A percentile compares a stretch with the other conserved stretches of the same genome.
Conservation (phyloP, 352 stramenopile genomes). For the Phytophthora fragariae region DNA sequence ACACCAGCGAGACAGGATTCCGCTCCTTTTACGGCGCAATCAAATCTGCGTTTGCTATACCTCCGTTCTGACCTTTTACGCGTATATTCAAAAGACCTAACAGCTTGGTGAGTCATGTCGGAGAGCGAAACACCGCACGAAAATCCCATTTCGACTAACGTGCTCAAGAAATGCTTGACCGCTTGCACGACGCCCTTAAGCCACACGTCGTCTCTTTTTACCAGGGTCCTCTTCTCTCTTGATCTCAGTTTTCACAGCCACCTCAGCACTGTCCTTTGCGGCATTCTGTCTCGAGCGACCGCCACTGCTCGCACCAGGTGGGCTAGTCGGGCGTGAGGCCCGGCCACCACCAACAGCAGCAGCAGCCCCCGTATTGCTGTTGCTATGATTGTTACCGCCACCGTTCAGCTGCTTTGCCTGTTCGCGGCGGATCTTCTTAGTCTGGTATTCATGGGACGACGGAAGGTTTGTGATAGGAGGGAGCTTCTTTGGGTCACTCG, state of each 20-base stretch:
- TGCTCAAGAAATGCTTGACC: slow-evolving; percentile 8
- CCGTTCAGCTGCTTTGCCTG: slow-evolving; percentile 77
- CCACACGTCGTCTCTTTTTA: slow-evolving; percentile 71
- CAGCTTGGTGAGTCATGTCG: not conserved
- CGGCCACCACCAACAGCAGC: slow-evolving; percentile 21
- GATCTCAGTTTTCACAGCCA: slow-evolving; percentile 40
- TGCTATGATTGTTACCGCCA: slow-evolving; percentile 45
- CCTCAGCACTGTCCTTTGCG: slow-evolving; percentile 28
- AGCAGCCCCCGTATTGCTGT: slow-evolving; percentile 39
- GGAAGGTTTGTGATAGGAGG: slow-evolving; percentile 78
- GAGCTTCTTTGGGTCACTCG: slow-evolving; percentile 67
- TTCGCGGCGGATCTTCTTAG: slow-evolving; percentile 90
- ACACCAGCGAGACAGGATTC: slow-evolving; percentile 14
- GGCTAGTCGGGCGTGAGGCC: slow-evolving; percentile 30
- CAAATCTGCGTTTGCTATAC: slow-evolving; percentile 19
- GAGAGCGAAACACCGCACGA: not conserved
- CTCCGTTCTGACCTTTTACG: slow-evolving; percentile 18
- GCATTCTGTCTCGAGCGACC: slow-evolving; percentile 26
- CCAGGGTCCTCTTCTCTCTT: slow-evolving; percentile 42
- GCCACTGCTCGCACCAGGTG: slow-evolving; percentile 27
- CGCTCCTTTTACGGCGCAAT: slow-evolving; percentile 22
- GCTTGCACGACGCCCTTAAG: slow-evolving; percentile 27
- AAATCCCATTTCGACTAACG: slow-evolving; percentile 7
- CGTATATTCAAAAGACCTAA: slow-evolving; percentile 35
- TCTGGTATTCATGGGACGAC: slow-evolving; percentile 89